Conservation (phyloP, 495 filamentous ascomycete genomes). For the Xylaria nigripes region DNA sequence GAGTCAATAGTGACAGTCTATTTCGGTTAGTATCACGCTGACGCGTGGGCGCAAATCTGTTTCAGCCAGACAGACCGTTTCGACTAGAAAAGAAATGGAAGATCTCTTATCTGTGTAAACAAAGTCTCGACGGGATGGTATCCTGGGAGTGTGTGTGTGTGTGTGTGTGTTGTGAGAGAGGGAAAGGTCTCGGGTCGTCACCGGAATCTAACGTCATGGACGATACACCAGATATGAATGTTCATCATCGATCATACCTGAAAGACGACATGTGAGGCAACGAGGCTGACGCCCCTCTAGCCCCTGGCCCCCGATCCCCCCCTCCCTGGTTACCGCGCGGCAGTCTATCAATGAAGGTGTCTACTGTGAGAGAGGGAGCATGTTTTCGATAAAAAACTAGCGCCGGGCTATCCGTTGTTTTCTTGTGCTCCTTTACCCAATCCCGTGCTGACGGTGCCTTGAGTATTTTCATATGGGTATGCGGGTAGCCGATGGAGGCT, state of each 20-base stretch:
- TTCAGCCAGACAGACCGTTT: neutral
- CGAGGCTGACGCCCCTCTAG: too few relatives aligned
- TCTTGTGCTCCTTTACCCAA: neutral
- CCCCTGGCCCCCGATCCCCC: neutral
- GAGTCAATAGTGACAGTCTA: neutral
- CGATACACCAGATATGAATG: neutral
- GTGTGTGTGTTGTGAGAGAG: neutral
- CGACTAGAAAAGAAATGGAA: neutral
- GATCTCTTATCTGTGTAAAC: neutral
- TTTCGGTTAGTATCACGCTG: neutral
- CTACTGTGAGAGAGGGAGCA: neutral
- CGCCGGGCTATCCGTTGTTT: constrained; percentile 2
- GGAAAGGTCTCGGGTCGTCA: neutral
- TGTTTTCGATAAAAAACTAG: neutral
- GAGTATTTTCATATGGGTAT: neutral
- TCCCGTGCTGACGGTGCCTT: neutral
- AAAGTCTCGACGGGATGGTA: neutral
- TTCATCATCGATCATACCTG: neutral
- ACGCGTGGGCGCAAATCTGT: neutral
- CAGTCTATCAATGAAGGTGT: neutral
- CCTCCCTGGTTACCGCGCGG: constrained; percentile 7
- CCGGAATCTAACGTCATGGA: neutral
- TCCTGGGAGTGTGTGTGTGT: neutral
- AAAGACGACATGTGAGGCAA: too few relatives aligned
- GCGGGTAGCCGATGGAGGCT: constrained; percentile 9